Evolutionary conservation across 768 basidiomycete species (phyloP), one percentile per base, ranked within the genome.

Genomic region (Leccinum variicolor): DNA sequence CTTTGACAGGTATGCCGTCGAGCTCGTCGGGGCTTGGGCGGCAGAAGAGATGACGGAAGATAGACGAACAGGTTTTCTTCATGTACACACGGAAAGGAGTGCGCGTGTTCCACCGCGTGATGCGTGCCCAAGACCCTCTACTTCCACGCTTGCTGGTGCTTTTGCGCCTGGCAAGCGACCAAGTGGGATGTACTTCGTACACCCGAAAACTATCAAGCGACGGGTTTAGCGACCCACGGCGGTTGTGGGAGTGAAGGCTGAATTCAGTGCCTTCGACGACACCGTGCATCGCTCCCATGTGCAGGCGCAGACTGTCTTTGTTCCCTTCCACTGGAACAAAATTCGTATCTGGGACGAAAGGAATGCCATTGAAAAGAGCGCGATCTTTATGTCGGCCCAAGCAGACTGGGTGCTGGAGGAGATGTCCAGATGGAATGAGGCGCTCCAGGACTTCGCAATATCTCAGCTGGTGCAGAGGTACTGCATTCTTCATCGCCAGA

Each of bases 231-330:
- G 86, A 86, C 21, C 80, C 80, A n/a, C 73, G 73, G 59, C 76
- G 76, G 67, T 88, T 87, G 67, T 88, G 85, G 21, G 77, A 72
- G 65, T 88, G 85, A 21, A 89, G 48, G 41, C 78, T 79, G 58
- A 89, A 77, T 60, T 86, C 83, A 9, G 79, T 84, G 49, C 85
- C 87, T 58, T 80, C 79, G n/a, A 79, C 77, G 19, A 89, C 74
- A 2, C 87, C 87, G 58, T 87, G 85, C 5, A 84, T 79, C 1
- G 80, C 77, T 13, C 87, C 87, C 36, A 81, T 78, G 33, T 80
- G 79, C 31, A 89, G 69, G 58, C 79, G 79, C 47, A 86, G 62
- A 41, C 68, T 64, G 21, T 76, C 73, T 31, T 72, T 70, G 49
- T 78, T 70, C 17, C 76, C 65, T 47, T 74, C 74, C 36, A 80